These are phyloP conservation scores for Brassica rapa DNA, from an alignment of 345 rosid genomes.

Conservation along the genomic window DNA sequence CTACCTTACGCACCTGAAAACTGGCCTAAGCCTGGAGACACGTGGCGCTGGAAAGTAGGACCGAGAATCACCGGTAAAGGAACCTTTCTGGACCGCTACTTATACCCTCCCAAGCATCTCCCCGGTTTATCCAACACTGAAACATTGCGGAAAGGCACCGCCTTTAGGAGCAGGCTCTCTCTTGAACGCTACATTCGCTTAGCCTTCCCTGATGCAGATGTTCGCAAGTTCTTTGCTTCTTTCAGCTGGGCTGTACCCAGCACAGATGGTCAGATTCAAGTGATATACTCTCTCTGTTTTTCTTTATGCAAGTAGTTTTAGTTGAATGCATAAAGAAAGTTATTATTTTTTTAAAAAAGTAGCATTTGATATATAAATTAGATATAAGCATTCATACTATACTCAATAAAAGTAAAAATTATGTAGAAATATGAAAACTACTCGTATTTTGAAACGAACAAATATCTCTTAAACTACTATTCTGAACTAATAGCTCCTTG, in stretches of 20 bases:
- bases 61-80: constrained; percentile 47
- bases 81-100: constrained; percentile 55
- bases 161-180: constrained; percentile 53
- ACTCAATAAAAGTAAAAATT: too few species aligned
- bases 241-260: constrained; percentile 73
- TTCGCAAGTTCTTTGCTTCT: constrained; percentile 61
- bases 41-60: constrained; percentile 72
- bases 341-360: too few species aligned
- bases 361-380: too few species aligned
- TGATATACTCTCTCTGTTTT: background rate
- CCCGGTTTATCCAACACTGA: background rate
- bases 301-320: too few species aligned
- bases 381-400: too few species aligned
- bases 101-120: constrained; percentile 64
- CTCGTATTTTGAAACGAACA: too few species aligned
- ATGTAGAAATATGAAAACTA: too few species aligned
- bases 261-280: constrained; percentile 49
- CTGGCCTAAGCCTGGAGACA: constrained; percentile 69
- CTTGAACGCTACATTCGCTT: constrained; percentile 47
- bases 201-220: constrained; percentile 59
- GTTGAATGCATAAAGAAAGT: too few species aligned
- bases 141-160: background rate
- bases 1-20: constrained; percentile 71
- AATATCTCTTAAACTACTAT: background rate
- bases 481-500: background rate